phyloP scores from a whole-genome alignment of 1,139 yeast genomes.

The Sugiyamaella castrensis region DNA sequence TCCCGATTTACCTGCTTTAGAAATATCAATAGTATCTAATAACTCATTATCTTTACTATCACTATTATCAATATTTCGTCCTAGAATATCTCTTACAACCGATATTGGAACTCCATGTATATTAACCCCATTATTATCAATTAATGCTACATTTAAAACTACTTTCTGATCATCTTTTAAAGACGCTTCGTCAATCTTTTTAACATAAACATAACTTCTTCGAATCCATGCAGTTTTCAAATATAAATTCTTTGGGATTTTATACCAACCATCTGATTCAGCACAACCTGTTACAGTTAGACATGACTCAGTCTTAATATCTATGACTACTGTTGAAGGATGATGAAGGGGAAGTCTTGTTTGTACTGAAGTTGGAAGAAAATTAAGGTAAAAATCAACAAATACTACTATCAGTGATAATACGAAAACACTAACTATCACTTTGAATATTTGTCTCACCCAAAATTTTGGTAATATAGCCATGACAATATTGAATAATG shows the following conservation, averaged over 20 bases:
- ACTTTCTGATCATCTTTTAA: constrained; percentile 28
- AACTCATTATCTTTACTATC: neutral
- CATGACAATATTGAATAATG: neutral
- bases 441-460: constrained; percentile 30
- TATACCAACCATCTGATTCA: constrained; percentile 33
- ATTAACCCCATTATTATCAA: constrained; percentile 8
- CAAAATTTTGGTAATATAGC: constrained; percentile 29
- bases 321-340: constrained; percentile 34
- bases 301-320: constrained; percentile 34
- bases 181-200: constrained; percentile 30
- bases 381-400: constrained; percentile 33
- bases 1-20: constrained; percentile 9
- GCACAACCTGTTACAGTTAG: constrained; percentile 29
- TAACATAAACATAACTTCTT: constrained; percentile 31
- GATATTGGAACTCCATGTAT: constrained; percentile 25
- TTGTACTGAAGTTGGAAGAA: constrained; percentile 35
- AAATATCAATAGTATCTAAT: constrained; percentile 2
- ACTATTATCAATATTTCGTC: constrained; percentile 9
- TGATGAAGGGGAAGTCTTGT: constrained; percentile 30
- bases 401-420: constrained; percentile 25
- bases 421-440: constrained; percentile 24
- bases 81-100: constrained; percentile 18
- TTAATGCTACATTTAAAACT: constrained; percentile 33
- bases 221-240: constrained; percentile 34
- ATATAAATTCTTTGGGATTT: constrained; percentile 36